Evolutionary conservation across 768 basidiomycete genomes (phyloP).

Genomic region (Boletus bicolor): DNA sequence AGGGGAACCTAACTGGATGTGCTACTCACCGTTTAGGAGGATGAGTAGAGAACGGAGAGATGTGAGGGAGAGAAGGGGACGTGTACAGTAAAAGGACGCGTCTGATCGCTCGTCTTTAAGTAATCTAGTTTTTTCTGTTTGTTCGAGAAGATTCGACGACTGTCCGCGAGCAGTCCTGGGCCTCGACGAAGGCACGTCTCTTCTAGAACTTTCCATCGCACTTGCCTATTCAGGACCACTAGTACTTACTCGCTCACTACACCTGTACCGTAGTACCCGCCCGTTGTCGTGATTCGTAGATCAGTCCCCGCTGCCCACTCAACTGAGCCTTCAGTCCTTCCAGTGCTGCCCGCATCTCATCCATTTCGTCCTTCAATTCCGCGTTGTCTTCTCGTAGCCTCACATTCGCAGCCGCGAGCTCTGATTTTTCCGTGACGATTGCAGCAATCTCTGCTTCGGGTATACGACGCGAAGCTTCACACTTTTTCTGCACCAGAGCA

Average conservation of each 20-base stretch:
- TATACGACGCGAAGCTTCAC: constrained; percentile 34
- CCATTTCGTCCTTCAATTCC: constrained; percentile 50
- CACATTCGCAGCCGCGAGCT: constrained; percentile 47
- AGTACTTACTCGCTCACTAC: background rate
- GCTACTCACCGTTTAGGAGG: constrained; percentile 15
- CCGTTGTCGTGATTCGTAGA: constrained; percentile 48
- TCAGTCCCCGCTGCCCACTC: constrained; percentile 42
- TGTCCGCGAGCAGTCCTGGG: constrained; percentile 11
- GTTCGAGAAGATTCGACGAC: constrained; percentile 47
- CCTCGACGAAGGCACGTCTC: constrained; percentile 10
- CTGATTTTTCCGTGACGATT: constrained; percentile 45
- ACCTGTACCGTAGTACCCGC: constrained; percentile 19
- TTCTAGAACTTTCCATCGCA: constrained; percentile 37
- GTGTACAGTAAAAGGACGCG: constrained; percentile 15
- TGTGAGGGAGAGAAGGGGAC: constrained; percentile 14
- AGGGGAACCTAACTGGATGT: background rate
- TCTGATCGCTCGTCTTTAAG: constrained; percentile 33
- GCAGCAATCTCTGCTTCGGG: constrained; percentile 43
- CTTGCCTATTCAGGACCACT: constrained; percentile 26
- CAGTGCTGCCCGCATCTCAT: constrained; percentile 70
- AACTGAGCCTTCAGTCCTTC: constrained; percentile 60
- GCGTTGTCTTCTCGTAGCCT: constrained; percentile 58
- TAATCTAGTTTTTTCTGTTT: constrained; percentile 25
- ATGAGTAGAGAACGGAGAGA: constrained; percentile 3
- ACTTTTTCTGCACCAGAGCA: constrained; percentile 42